phyloP scores from a whole-genome alignment of 2,329 filamentous ascomycete genomes.

The Escovopsis sp. region DNA sequence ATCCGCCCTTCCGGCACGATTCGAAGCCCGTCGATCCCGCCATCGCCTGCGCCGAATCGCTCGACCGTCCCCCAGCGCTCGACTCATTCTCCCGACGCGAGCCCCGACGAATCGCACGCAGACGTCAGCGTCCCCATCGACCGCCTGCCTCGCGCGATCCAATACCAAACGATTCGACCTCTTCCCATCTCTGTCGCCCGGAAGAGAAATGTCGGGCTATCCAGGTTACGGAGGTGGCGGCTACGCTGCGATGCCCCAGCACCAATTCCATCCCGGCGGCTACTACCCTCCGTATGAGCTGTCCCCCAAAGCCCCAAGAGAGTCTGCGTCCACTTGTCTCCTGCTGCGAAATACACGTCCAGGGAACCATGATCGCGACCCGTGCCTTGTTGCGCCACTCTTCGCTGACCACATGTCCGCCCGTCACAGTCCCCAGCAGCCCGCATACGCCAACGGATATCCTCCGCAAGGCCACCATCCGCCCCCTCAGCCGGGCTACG shows the following conservation, averaged over 20 bases:
- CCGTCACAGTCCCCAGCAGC: slow-evolving; percentile 19
- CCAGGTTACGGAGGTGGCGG: slow-evolving; percentile 4
- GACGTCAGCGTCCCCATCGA: background rate
- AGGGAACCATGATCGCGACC: background rate
- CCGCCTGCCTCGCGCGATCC: background rate
- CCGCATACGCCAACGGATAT: slow-evolving; percentile 31
- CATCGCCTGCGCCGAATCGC: background rate
- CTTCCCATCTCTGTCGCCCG: too few species aligned
- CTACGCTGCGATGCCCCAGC: slow-evolving; percentile 5
- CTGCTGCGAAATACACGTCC: too few species aligned
- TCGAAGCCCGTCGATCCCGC: too few species aligned
- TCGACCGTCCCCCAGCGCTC: background rate
- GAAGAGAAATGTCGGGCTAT: slow-evolving; percentile 4
- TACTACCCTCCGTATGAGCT: slow-evolving; percentile 34
- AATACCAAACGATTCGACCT: background rate
- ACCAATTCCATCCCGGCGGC: slow-evolving; percentile 20
- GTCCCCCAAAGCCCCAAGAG: slow-evolving; percentile 15
- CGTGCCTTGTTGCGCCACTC: background rate
- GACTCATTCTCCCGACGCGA: background rate
- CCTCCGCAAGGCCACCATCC: slow-evolving; percentile 33
- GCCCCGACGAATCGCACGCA: background rate
- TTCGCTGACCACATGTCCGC: background rate
- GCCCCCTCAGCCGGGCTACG: slow-evolving; percentile 34
- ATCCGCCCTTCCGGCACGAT: background rate
- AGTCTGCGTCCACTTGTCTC: too few species aligned